Base-by-base conservation (phyloP, 106 monocot genomes). In the Acanthochlamys bracteata region DNA sequence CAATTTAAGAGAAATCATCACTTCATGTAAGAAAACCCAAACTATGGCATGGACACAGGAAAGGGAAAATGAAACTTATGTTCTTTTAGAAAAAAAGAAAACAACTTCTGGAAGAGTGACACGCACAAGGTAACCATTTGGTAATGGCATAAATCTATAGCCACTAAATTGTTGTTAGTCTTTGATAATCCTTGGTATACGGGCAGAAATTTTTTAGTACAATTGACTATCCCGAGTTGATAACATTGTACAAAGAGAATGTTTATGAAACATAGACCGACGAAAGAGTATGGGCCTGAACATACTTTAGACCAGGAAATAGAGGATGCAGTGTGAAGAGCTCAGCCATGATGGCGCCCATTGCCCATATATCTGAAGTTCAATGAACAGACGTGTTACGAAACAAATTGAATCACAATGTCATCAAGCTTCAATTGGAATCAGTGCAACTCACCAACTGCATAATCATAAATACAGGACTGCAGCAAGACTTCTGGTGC, bases 291-390 rank as follows among this genome's bases (percentile, higher is more conserved):
- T 4, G 12, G 49, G 33, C 33, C 49, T 10, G 2, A 10, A 64
- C 22, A 61, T 79, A 99, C 98, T 80, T 92, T 69, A 76, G 70
- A 41, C 98, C 98, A 86, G 98, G 98, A 71, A 99, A 99, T 77
- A 99, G 98, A 73, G 98, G 98, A 24, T 75, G 80, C 25, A 92
- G 82, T 14, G 85, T 89, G 56, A 99, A 86, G 59, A 99, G 79
- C 69, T 99, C 98, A 61, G 98, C 92, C 74, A 99, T 92, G 33
- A 99, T 92, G 41, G 92, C 98, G 41, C 98, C 95, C 95, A 95
- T 95, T 25, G 95, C 95, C 95, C 95, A 95, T 81, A 91, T 89
- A 76, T 99, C 98, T 95, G 63, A 14, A 76, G 33, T 12, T 69
- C 25, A 57, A 65, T 26, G 43, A 8, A 41, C 57, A 42, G 39